Evolutionary conservation across 225 moss, liverwort and hornwort species (phyloP), one percentile per base, ranked within the genome.

Genomic region (Ulota crispa): DNA sequence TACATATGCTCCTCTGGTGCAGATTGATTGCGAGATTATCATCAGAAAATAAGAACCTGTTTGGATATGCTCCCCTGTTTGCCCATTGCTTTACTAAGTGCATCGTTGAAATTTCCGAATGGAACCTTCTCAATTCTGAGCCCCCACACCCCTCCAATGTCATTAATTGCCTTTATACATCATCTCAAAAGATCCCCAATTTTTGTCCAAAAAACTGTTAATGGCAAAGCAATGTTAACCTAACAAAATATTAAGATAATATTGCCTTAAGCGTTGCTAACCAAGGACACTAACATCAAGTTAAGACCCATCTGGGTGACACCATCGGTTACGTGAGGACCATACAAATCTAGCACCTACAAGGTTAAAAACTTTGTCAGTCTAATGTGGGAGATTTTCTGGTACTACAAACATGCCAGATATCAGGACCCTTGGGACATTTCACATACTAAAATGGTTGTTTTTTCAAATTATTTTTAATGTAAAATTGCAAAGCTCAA

Each of bases 21-120:
- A 80, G 64, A 85, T 70, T 64, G 76, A 82, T 34, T 39, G 41
- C 12, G 53, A 64, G 19, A 68, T 28, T 64, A 37, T 65, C 39
- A 83, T 71, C 92, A 86, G 82, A 96, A 96, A 42, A 94, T 64
- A 63, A 96, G 87, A 59, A 96, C 88, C 85, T 96, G 96, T 72
- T 96, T 96, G 50, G 81, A 68, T 75, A 79, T 60, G 76, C 92
- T 92, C 70, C 96, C 96, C 9, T 91, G 89, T 82, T 85, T 92
- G 47, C 96, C 96, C 93, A 96, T 89, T 59, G 94, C 92, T 80
- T 89, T 96, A 77, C 87, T 84, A 12, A 96, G 77, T 65, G 93
- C 94, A 31, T 7, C 54, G 67, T 72, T 80, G 72, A 96, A 95
- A 50, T 94, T 88, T 75, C 80, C 81, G 63, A 96, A 96, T 30